Conservation (phyloP, 78 protist species). For the Chrysochromulina parva region DNA sequence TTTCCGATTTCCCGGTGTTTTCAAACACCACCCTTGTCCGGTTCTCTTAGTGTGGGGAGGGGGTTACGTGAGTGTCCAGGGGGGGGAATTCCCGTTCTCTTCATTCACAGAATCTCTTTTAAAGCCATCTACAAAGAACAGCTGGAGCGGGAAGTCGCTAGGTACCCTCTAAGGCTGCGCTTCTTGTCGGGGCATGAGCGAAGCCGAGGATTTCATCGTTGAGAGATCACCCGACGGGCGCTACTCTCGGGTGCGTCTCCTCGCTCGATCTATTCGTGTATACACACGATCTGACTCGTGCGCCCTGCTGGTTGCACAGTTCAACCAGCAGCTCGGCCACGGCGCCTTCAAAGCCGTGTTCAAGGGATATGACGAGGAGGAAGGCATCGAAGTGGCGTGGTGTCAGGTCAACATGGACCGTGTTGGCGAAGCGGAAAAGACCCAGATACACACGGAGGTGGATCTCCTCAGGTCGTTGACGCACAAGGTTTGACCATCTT, state of each 20-base stretch:
- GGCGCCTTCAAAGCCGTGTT: constrained; percentile 77
- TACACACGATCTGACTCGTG: not conserved
- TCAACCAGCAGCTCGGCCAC: constrained; percentile 35
- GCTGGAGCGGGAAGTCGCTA: too few species aligned
- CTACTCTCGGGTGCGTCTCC: not conserved
- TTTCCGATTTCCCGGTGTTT: too few species aligned
- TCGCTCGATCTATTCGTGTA: not conserved
- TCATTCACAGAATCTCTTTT: too few species aligned
- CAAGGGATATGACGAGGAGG: constrained; percentile 73
- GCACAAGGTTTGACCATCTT: too few species aligned
- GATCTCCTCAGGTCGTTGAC: constrained; percentile 47
- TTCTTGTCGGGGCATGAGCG: not conserved
- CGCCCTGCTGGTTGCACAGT: not conserved
- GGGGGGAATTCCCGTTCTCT: too few species aligned
- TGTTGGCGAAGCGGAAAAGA: not conserved
- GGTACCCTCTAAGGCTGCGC: too few species aligned
- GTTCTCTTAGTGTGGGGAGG: too few species aligned
- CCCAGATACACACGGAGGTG: constrained; percentile 47
- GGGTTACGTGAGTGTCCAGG: too few species aligned
- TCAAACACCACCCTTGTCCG: too few species aligned
- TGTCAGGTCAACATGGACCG: constrained; percentile 47
- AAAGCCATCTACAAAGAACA: too few species aligned
- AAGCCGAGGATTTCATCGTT: not conserved
- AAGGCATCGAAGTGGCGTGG: constrained; percentile 91
- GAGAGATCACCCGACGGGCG: not conserved